A percentile compares a stretch with the other conserved stretches of the same genome.
Conservation (phyloP, 75 land plant species). For the Pinus tabuliformis region DNA sequence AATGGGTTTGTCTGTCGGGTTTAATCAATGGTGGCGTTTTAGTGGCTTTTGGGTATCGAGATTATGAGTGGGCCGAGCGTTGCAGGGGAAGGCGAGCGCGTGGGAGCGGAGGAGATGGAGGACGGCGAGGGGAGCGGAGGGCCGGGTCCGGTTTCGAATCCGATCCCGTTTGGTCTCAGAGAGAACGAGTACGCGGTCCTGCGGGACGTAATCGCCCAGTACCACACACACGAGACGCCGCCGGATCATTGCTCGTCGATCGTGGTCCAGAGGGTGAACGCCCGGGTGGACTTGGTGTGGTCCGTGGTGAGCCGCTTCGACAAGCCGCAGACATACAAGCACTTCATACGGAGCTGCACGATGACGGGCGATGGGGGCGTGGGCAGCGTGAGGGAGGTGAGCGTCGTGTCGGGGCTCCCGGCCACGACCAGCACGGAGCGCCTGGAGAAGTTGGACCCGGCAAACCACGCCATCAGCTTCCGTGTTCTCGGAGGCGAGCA, state of each 20-base stretch:
- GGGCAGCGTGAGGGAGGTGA: constrained; percentile 65
- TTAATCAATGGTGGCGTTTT: too few relatives aligned
- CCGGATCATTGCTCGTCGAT: constrained; percentile 21
- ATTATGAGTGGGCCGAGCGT: too few relatives aligned
- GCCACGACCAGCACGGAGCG: constrained; percentile 66
- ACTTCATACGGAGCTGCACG: constrained; percentile 52
- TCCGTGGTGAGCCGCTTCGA: constrained; percentile 72
- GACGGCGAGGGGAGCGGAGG: not conserved
- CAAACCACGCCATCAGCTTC: constrained; percentile 51
- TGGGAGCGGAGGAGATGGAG: not conserved
- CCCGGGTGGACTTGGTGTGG: constrained; percentile 57
- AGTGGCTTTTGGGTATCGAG: too few relatives aligned
- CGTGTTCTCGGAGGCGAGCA: constrained; percentile 73
- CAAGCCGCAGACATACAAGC: constrained; percentile 71
- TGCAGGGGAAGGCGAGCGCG: not conserved
- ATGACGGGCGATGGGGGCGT: constrained; percentile 49
- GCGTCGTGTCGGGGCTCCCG: constrained; percentile 64
- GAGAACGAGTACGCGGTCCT: not conserved
- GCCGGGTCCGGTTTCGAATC: not conserved
- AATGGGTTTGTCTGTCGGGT: too few relatives aligned
- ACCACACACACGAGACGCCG: constrained; percentile 1
- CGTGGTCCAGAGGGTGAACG: constrained; percentile 24
- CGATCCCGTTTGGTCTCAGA: not conserved
- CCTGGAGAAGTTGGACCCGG: constrained; percentile 65
- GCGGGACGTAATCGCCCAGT: not conserved